Percentiles rank a stretch among this genome's conserved stretches.
Evolutionary conservation across 345 rosid genomes (phyloP).

Genomic region (Rhodamnia rubescens): DNA sequence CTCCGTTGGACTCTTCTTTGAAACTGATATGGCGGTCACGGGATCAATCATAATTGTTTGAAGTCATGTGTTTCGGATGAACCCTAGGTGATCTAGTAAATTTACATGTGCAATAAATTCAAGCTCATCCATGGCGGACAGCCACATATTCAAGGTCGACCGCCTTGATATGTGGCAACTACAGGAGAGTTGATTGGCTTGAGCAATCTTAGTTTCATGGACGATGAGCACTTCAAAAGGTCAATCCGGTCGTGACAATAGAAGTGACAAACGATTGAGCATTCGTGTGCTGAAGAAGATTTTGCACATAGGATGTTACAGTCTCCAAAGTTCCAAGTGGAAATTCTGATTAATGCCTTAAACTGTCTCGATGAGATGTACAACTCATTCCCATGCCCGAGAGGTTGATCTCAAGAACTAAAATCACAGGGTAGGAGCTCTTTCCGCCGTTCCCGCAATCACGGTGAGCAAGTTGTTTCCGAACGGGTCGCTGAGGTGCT

Average conservation of each 20-base stretch:
- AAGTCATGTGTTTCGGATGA: background rate
- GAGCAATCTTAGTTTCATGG: background rate
- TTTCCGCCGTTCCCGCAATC: conserved; percentile 59
- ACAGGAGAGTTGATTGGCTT: background rate
- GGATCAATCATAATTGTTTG: background rate
- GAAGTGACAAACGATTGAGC: background rate
- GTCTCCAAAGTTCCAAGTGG: background rate
- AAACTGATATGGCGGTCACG: background rate
- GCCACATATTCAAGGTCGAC: background rate
- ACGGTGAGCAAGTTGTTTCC: conserved; percentile 98
- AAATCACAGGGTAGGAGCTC: conserved; percentile 73
- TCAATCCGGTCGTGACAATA: background rate
- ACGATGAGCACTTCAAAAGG: background rate
- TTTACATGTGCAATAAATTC: background rate
- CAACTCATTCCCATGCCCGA: background rate
- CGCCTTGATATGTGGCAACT: background rate
- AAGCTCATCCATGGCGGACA: background rate
- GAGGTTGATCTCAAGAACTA: background rate
- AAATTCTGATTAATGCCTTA: background rate
- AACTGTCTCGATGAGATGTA: background rate
- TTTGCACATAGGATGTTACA: background rate
- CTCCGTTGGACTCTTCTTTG: background rate
- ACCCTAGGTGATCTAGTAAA: background rate
- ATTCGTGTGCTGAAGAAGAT: background rate
- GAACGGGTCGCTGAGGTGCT: conserved; percentile 94